Conservation (phyloP, 2,329 filamentous ascomycete species). For the Phaeosphaeria sp. region DNA sequence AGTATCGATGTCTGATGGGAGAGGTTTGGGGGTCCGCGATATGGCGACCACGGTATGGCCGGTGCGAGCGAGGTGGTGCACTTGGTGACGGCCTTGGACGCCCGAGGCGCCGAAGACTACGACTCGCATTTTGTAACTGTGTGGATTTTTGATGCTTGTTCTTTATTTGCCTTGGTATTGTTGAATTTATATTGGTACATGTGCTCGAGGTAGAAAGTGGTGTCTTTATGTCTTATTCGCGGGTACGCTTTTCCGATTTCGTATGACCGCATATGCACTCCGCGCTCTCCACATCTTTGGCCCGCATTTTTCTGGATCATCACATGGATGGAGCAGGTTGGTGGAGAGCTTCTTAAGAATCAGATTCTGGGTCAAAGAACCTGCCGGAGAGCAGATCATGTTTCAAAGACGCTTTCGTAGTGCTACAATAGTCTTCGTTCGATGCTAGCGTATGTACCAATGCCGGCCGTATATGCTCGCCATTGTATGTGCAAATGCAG, state of each 20-base stretch:
- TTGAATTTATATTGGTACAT: too few relatives aligned
- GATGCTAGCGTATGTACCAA: too few relatives aligned
- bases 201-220: too few relatives aligned
- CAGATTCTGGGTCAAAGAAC: too few relatives aligned
- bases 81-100: conserved; percentile 38
- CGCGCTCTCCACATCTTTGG: background rate
- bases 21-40: conserved; percentile 28
- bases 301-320: background rate
- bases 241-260: background rate
- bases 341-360: background rate
- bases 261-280: background rate
- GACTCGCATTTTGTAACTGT: conserved; percentile 25
- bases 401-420: too few relatives aligned
- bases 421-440: too few relatives aligned
- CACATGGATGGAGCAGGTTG: background rate
- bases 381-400: too few relatives aligned
- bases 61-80: conserved; percentile 28
- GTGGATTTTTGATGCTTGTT: too few relatives aligned
- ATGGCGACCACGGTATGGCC: conserved; percentile 37
- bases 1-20: conserved; percentile 16
- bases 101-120: conserved; percentile 40
- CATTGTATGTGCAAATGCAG: background rate
- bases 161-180: too few relatives aligned
- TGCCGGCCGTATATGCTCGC: background rate
- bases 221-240: background rate